These are phyloP conservation scores for Psilocybe subaeruginosa DNA, from an alignment of 768 basidiomycete genomes.

Conservation along the genomic window DNA sequence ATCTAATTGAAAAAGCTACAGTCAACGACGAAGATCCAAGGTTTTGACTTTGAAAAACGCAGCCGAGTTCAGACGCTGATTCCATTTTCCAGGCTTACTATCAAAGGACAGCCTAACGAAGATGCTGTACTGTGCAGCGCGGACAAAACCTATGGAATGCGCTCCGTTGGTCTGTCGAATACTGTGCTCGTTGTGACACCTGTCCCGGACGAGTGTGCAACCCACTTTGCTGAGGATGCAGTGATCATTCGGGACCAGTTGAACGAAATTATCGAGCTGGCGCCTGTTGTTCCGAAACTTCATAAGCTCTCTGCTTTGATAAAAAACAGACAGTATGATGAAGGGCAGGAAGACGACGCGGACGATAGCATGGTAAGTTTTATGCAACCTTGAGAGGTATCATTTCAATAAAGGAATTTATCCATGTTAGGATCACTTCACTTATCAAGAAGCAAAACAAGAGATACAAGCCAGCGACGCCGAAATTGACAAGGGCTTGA, in stretches of 20 bases:
- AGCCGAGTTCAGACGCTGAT: constrained; percentile 6
- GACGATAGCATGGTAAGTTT: constrained; percentile 31
- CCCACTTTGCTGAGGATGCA: constrained; percentile 36
- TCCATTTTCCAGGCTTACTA: constrained; percentile 53
- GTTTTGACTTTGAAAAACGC: constrained; percentile 9
- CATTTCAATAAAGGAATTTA: neutral
- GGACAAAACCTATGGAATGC: constrained; percentile 78
- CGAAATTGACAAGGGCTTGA: constrained; percentile 69
- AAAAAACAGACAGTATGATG: constrained; percentile 71
- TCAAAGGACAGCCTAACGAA: constrained; percentile 83
- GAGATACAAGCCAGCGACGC: constrained; percentile 83
- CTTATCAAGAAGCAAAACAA: constrained; percentile 62
- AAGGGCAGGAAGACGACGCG: constrained; percentile 68
- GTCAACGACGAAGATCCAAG: constrained; percentile 29
- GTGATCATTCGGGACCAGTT: constrained; percentile 80
- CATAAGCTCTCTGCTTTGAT: constrained; percentile 67
- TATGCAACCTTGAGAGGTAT: neutral
- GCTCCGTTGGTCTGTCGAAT: constrained; percentile 90
- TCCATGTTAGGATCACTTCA: constrained; percentile 35
- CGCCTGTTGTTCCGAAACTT: constrained; percentile 75
- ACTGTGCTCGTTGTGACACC: constrained; percentile 76
- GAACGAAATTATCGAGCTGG: constrained; percentile 83
- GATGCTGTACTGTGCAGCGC: constrained; percentile 90
- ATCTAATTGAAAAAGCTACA: constrained; percentile 57
- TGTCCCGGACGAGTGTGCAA: constrained; percentile 33